Evolutionary conservation across 345 rosid species (phyloP).

Genomic region (Euphorbia tirucalli): DNA sequence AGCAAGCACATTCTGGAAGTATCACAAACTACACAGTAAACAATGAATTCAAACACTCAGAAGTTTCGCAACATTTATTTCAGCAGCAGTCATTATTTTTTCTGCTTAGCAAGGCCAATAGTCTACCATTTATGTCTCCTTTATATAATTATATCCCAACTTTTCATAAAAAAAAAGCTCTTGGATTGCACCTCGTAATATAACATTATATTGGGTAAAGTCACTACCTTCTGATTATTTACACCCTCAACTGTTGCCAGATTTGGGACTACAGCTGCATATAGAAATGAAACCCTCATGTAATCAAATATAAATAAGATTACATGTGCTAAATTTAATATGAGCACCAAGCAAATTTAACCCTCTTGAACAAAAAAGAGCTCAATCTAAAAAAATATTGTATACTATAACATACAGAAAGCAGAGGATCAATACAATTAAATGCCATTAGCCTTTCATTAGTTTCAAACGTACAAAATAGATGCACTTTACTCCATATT

Average conservation of each 20-base stretch:
- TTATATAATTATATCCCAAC: not conserved
- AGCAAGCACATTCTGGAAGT: conserved; percentile 1
- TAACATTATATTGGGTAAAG: not conserved
- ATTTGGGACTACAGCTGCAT: conserved; percentile 82
- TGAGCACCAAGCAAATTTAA: not conserved
- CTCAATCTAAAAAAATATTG: too few relatives aligned
- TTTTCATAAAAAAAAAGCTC: conserved; percentile 6
- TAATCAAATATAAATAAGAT: not conserved
- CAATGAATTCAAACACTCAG: not conserved
- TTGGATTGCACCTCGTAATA: not conserved
- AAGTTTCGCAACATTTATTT: not conserved
- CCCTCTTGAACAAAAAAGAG: too few relatives aligned
- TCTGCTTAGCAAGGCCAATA: conserved; percentile 1
- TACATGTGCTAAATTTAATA: not conserved
- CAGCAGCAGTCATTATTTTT: not conserved
- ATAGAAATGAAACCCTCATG: conserved; percentile 10
- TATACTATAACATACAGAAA: too few relatives aligned
- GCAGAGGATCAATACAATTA: too few relatives aligned
- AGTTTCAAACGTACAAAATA: too few relatives aligned
- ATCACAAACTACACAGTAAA: not conserved
- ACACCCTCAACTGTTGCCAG: conserved; percentile 70
- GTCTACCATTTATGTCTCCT: not conserved
- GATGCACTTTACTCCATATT: too few relatives aligned
- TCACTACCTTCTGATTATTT: conserved; percentile 71
- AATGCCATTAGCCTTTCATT: too few relatives aligned